Conservation (phyloP, 2,329 filamentous ascomycete genomes). For the Byssoonygena ceratinophila region DNA sequence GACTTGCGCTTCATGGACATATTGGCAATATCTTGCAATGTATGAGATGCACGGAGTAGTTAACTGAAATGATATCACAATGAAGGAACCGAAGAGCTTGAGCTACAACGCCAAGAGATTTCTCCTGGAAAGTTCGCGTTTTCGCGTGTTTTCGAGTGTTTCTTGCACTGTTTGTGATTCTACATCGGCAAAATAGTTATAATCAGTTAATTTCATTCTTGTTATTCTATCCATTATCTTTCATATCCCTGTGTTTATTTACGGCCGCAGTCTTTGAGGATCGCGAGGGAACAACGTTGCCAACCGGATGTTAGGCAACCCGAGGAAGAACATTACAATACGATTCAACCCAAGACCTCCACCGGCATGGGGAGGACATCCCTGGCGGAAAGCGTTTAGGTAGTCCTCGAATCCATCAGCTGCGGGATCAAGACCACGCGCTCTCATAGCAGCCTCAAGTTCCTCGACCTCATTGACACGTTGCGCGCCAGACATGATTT, state of each 20-base stretch:
- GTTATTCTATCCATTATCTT: slow-evolving; percentile 1
- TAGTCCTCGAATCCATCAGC: slow-evolving; percentile 53
- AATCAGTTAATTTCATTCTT: background rate
- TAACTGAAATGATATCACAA: no score
- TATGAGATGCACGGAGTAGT: background rate
- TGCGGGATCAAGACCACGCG: slow-evolving; percentile 50
- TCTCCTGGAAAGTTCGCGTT: no score
- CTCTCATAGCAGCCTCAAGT: slow-evolving; percentile 48
- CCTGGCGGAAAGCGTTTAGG: slow-evolving; percentile 53
- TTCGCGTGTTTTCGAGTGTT: no score
- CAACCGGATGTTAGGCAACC: slow-evolving; percentile 52
- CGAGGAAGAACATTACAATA: slow-evolving; percentile 57
- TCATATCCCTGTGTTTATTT: no score
- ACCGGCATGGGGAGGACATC: slow-evolving; percentile 54
- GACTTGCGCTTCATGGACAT: slow-evolving; percentile 16
- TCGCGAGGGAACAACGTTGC: slow-evolving; percentile 55
- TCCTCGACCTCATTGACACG: slow-evolving; percentile 54
- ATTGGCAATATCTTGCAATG: background rate
- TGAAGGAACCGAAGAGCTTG: no score
- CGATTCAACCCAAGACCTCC: slow-evolving; percentile 56
- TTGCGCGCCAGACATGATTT: slow-evolving; percentile 58
- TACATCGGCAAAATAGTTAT: background rate
- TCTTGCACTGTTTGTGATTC: no score
- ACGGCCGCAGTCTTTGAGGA: slow-evolving; percentile 45
- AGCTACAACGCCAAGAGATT: background rate